Evolutionary conservation across 1,284 basidiomycete species (phyloP), one percentile per base, ranked within the genome.

Genomic region (Butyriboletus appendiculatus): DNA sequence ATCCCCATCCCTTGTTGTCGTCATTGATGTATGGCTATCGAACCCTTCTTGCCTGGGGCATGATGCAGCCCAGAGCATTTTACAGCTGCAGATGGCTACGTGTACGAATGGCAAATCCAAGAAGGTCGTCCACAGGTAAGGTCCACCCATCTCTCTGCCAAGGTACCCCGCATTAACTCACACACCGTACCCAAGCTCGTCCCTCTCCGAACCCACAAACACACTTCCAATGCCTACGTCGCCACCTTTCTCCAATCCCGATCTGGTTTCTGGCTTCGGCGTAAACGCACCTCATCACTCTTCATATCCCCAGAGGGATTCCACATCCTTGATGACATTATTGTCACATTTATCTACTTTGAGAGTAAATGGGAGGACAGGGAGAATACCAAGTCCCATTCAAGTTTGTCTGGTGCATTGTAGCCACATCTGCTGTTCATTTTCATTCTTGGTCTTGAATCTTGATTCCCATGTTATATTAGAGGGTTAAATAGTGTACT

Each of bases 311-410:
- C 64, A 10, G 64, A 69, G 24, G 73, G 66, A 14, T 45, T 54
- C 5, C 57, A 51, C 26, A 70, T 73, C 35, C 56, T 72, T 14
- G 72, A 74, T 49, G 72, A 72, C 33, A 70, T 72, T 37, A 22
- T 72, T 20, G 63, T 74, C 52, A 72, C 73, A 0, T 72, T 74
- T 35, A 57, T 72, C 18, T 74, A 73, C 45, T 72, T 73, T 33
- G 63, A 67, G 45, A 48, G 57, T 22, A 69, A 59, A 47, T 69
- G 67, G 67, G 55, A 56, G 1, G 66, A 68, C n/a, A 62, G 48
- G 33, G 69, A 72, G 39, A 39, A 45, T 15, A 8, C 7, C 35
- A 66, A 16, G 50, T 41, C 63, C 0, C 59, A 53, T 32, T 5
- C 44, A 2, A 50, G 59, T 40, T 30, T 62, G 10, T 50, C 60